Percentiles rank a stretch among this genome's conserved stretches.
Conservation (phyloP, 371 early-diverging fungal genomes). For the Gilbertella persicaria region DNA sequence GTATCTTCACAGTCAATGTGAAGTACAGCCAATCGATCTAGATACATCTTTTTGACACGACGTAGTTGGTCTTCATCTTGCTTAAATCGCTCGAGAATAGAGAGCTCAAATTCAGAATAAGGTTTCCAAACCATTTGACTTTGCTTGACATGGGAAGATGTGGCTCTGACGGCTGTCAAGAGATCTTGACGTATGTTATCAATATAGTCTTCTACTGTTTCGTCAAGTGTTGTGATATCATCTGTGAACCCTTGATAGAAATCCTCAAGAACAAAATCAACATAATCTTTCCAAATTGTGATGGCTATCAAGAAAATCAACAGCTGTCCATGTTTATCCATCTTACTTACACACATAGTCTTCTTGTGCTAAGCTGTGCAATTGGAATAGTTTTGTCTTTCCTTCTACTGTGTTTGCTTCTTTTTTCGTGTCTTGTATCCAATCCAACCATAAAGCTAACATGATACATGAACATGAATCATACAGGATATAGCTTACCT, state of each 20-base stretch:
- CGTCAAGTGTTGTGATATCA: constrained; percentile 2
- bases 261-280: constrained; percentile 39
- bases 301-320: constrained; percentile 40
- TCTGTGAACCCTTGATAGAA: constrained; percentile 32
- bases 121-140: constrained; percentile 64
- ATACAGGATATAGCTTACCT: constrained; percentile 32
- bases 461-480: too few relatives aligned
- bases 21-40: constrained; percentile 48
- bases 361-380: constrained; percentile 50
- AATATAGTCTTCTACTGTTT: constrained; percentile 22
- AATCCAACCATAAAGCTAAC: constrained; percentile 66
- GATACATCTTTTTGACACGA: constrained; percentile 13
- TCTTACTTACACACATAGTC: constrained; percentile 66
- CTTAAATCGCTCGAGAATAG: constrained; percentile 14
- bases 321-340: neutral
- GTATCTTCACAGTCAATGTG: constrained; percentile 64
- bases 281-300: constrained; percentile 57
- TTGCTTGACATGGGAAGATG: constrained; percentile 50
- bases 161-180: constrained; percentile 41
- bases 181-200: constrained; percentile 43
- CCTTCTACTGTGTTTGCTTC: constrained; percentile 35
- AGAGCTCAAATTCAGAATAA: constrained; percentile 55
- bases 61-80: constrained; percentile 9
- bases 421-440: constrained; percentile 61
- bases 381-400: constrained; percentile 34